Percentiles rank a stretch among this genome's conserved stretches.
phyloP scores from a whole-genome alignment of 2,329 filamentous ascomycete species.

The Fusarium sp. region DNA sequence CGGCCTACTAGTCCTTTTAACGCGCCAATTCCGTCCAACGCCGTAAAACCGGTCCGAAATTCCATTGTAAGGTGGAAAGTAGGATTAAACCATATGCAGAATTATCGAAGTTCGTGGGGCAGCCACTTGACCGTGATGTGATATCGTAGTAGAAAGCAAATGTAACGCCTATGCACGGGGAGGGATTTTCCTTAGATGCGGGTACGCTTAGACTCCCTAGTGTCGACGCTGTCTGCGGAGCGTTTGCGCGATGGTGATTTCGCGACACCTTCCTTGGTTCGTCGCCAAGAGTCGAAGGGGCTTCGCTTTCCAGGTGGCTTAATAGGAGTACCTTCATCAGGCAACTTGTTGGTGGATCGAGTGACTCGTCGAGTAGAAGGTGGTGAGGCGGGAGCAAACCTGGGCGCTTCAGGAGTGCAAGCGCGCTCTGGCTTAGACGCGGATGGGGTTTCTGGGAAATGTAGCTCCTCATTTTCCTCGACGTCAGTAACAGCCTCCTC shows the following conservation, averaged over 20 bases:
- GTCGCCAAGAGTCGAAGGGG: constrained; percentile 76
- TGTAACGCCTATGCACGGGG: not conserved
- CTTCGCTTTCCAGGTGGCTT: constrained; percentile 58
- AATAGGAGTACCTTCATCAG: constrained; percentile 56
- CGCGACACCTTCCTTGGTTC: constrained; percentile 66
- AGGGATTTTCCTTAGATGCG: constrained; percentile 46
- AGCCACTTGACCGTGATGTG: constrained; percentile 21
- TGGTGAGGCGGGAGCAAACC: constrained; percentile 69
- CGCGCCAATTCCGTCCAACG: constrained; percentile 43
- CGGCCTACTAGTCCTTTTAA: constrained; percentile 26
- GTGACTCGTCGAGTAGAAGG: constrained; percentile 72
- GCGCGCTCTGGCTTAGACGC: constrained; percentile 47
- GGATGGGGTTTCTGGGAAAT: constrained; percentile 53
- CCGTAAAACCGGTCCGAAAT: constrained; percentile 39
- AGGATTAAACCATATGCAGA: constrained; percentile 34
- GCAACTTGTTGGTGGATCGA: constrained; percentile 65
- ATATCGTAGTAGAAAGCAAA: constrained; percentile 18
- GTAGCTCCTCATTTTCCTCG: constrained; percentile 57
- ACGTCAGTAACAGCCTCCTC: constrained; percentile 71
- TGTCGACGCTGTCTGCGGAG: constrained; percentile 49
- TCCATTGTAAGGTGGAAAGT: constrained; percentile 30
- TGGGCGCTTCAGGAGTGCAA: constrained; percentile 66
- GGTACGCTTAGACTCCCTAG: constrained; percentile 51
- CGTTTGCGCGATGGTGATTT: constrained; percentile 61
- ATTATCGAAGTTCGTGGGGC: constrained; percentile 23